These are phyloP conservation scores for Nothopassalora personata DNA, from an alignment of 2,329 filamentous ascomycete genomes.

Conservation along the genomic window DNA sequence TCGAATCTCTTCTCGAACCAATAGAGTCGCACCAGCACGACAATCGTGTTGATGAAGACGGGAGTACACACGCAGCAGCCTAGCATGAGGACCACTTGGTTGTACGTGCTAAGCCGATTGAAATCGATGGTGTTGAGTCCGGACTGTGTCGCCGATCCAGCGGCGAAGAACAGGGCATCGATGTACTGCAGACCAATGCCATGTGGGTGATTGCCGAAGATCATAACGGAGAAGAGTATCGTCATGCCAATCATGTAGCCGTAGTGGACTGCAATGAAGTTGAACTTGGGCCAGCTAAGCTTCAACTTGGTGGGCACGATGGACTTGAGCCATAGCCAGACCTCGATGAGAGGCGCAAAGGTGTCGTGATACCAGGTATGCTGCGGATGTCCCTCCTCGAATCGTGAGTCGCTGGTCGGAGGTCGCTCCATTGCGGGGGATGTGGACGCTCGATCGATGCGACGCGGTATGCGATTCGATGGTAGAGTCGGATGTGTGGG, in stretches of 20 bases:
- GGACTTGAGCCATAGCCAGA: conserved; percentile 14
- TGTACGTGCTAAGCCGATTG: conserved; percentile 44
- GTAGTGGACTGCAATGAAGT: conserved; percentile 79
- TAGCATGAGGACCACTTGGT: conserved; percentile 62
- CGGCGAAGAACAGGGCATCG: conserved; percentile 84
- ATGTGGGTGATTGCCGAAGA: conserved; percentile 51
- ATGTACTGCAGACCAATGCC: conserved; percentile 63
- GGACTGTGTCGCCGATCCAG: conserved; percentile 82
- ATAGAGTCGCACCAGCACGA: conserved; percentile 88
- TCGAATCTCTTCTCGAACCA: conserved; percentile 99
- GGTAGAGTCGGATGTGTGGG: too few relatives aligned
- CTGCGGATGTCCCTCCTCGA: background rate
- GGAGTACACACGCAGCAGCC: conserved; percentile 71
- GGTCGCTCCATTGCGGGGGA: background rate
- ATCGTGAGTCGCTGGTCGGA: background rate
- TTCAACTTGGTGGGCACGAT: conserved; percentile 13
- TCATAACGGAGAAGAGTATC: conserved; percentile 68
- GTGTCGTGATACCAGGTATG: conserved; percentile 3
- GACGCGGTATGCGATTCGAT: too few relatives aligned
- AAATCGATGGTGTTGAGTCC: conserved; percentile 72
- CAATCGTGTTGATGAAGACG: conserved; percentile 75
- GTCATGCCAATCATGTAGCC: conserved; percentile 72
- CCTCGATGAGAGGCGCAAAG: conserved; percentile 19
- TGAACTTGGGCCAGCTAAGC: conserved; percentile 57
- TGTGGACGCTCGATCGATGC: too few relatives aligned